Evolutionary conservation across 495 filamentous ascomycete species (phyloP), one percentile per base, ranked within the genome.

Genomic region (Collariella sp.): DNA sequence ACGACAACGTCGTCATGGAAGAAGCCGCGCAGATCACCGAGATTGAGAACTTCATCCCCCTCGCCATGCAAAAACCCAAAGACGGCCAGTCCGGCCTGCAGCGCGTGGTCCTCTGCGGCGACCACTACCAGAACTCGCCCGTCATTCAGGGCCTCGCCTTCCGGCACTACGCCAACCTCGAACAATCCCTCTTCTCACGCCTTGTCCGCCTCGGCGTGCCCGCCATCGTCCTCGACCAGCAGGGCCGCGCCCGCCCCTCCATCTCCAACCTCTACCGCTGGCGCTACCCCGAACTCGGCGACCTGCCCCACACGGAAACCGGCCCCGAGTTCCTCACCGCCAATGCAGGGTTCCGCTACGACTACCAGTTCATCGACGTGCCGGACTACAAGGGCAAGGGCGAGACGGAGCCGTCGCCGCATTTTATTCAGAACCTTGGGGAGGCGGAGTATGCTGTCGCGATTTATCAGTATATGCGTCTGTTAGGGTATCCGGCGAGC

Each of bases 1-100:
- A 97, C 60, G 91, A 97, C 70, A 97, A 96, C 59, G 86, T 99
- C 13, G 76, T 99, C 46, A 95, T 99, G 91, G 93, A 99, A 78
- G 93, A 99, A 73, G 90, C 93, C 2, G 93, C 93, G 19, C 93
- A 99, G 61, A 94, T 97, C 64, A 97, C 94, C 10, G 93, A 99
- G 65, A 87, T 96, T 40, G 94, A 97, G 64, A 95, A 88, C 62
- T 96, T 99, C 70, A 90, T 97, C 49, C 93, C 93, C 18, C 71
- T 94, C 7, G 88, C 89, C 34, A 76, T 99, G 62, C 93, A 99
- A 65, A 88, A 87, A 39, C 81, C 85, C 18, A 83, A 84, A 64
- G 71, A 82, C 52, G 87, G 87, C 34, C 76, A 88, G 59, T 76
- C 86, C 45, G 81, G 83, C 11, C 69, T 99, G 12, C 89, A 96